Evolutionary conservation across 139 green algal genomes (phyloP).

Genomic region (Chlamydomonas eustigma): DNA sequence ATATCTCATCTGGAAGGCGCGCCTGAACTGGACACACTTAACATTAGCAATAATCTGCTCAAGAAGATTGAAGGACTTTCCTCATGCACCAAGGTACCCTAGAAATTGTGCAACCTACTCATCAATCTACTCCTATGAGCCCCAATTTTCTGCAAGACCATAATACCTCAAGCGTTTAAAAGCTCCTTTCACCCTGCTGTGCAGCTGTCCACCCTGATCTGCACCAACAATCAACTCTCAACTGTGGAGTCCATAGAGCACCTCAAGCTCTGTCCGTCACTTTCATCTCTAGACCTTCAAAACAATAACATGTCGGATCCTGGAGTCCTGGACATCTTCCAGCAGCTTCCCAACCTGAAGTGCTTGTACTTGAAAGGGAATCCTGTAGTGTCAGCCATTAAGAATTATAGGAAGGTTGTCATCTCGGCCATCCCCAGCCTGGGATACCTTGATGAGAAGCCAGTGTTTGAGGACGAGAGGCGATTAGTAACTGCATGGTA

Average conservation of each 20-base stretch:
- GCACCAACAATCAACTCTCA: slow-evolving; percentile 60
- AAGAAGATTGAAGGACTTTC: slow-evolving; percentile 48
- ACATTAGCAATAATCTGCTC: slow-evolving; percentile 80
- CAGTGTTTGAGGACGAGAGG: slow-evolving; percentile 74
- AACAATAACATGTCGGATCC: slow-evolving; percentile 69
- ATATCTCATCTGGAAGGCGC: slow-evolving; percentile 44
- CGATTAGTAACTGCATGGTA: slow-evolving; percentile 69
- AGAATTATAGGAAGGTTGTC: slow-evolving; percentile 72
- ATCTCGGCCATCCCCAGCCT: slow-evolving; percentile 57
- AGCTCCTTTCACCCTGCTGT: no score
- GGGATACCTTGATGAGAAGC: slow-evolving; percentile 83
- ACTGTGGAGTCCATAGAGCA: slow-evolving; percentile 37
- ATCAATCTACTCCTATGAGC: no score
- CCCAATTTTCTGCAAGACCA: no score
- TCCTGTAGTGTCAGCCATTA: slow-evolving; percentile 62
- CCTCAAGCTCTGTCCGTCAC: slow-evolving; percentile 37
- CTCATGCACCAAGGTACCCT: neutral
- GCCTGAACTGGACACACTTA: slow-evolving; percentile 68
- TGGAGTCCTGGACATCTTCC: slow-evolving; percentile 42
- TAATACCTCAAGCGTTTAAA: no score
- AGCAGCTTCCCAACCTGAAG: slow-evolving; percentile 60
- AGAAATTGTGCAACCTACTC: no score
- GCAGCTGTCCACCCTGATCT: slow-evolving; percentile 61
- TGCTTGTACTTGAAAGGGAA: slow-evolving; percentile 89
- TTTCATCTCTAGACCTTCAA: slow-evolving; percentile 73